Conservation (phyloP, 1,284 basidiomycete genomes). For the Trametes versicolor region DNA sequence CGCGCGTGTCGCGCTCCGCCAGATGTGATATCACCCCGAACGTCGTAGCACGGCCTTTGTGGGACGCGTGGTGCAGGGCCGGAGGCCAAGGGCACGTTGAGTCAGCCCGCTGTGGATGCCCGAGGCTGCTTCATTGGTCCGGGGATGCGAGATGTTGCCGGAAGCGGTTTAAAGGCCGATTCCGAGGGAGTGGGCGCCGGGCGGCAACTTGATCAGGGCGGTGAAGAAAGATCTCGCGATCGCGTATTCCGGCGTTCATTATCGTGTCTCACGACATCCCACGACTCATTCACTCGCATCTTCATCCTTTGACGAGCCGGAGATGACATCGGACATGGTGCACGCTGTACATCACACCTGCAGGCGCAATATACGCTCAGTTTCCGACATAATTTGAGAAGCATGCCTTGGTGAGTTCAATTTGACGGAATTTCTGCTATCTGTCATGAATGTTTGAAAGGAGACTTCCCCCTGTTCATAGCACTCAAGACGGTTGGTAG, state of each 20-base stretch:
- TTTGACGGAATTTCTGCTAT: too few species aligned
- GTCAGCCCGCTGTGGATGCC: background rate
- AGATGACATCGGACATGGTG: too few species aligned
- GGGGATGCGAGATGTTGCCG: slow-evolving; percentile 9
- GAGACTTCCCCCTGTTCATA: too few species aligned
- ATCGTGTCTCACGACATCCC: background rate
- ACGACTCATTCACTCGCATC: background rate
- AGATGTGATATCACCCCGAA: background rate
- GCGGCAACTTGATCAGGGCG: slow-evolving; percentile 25
- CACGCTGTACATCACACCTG: too few species aligned
- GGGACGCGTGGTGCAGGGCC: background rate
- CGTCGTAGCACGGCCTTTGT: background rate
- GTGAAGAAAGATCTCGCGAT: slow-evolving; percentile 18
- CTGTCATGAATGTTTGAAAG: too few species aligned
- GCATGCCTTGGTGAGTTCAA: too few species aligned
- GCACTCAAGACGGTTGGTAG: too few species aligned
- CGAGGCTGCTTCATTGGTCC: background rate
- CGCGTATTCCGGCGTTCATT: slow-evolving; percentile 19
- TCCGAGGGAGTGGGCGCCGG: slow-evolving; percentile 25
- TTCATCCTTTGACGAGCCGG: background rate
- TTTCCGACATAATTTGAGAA: too few species aligned
- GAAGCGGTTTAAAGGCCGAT: slow-evolving; percentile 26
- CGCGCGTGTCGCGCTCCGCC: background rate
- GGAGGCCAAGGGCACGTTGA: background rate
- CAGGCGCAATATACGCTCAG: too few species aligned